These are phyloP conservation scores for Gnomoniopsis sp. DNA, from an alignment of 2,329 filamentous ascomycete species.

Conservation along the genomic window DNA sequence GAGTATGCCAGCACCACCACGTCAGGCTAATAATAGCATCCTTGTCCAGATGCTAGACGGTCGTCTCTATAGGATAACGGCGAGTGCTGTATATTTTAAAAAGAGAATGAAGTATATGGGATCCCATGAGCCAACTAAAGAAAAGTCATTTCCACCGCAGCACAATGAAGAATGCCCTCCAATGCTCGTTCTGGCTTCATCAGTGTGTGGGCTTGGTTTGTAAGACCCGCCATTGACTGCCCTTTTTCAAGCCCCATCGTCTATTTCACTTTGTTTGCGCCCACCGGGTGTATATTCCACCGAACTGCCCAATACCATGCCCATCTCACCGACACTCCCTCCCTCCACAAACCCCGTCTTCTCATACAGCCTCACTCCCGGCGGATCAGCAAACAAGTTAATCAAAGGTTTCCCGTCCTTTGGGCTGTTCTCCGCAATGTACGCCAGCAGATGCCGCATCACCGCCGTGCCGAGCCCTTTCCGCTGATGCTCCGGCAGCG, in stretches of 20 bases:
- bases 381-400: constrained; percentile 41
- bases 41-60: too few relatives aligned
- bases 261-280: neutral
- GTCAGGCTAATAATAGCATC: too few relatives aligned
- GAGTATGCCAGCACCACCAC: too few relatives aligned
- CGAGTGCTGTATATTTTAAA: too few relatives aligned
- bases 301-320: constrained; percentile 29
- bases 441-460: constrained; percentile 37
- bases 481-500: constrained; percentile 45
- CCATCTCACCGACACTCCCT: constrained; percentile 29
- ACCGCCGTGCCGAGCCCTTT: constrained; percentile 44
- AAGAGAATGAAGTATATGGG: too few relatives aligned
- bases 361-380: constrained; percentile 41
- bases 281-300: neutral
- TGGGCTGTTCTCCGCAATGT: constrained; percentile 37
- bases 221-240: too few relatives aligned
- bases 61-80: too few relatives aligned
- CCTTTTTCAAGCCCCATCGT: neutral
- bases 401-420: constrained; percentile 35
- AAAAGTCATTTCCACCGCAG: too few relatives aligned
- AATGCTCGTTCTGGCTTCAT: too few relatives aligned
- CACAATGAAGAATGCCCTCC: too few relatives aligned
- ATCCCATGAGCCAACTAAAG: too few relatives aligned
- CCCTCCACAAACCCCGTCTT: constrained; percentile 43
- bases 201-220: too few relatives aligned